Base-by-base conservation (phyloP, 371 early-diverging fungal genomes). In the Nosema granulosis region DNA sequence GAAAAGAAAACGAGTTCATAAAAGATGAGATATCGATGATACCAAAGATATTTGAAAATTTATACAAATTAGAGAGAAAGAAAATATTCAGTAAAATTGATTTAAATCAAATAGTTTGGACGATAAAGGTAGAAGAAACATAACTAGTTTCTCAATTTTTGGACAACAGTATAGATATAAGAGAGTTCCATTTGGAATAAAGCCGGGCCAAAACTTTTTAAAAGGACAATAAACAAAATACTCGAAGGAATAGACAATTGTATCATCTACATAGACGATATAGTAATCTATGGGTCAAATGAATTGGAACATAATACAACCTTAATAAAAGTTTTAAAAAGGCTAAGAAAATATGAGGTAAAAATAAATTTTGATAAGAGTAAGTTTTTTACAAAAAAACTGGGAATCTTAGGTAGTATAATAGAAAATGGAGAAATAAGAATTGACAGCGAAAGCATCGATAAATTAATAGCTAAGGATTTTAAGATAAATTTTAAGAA, bases 231-330 rank as follows among this genome's bases (percentile, higher is more conserved):
- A 29, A 63, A 32, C 1, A 31, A 62, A 26, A 34, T 68, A n/a
- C 43, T 76, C 3, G 31, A 51, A 70, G 29, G 68, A 0, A 20
- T 52, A n/a, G 18, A 49, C 0, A 59, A 62, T 32, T 29, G 57
- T n/a, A 63, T 13, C 16, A 31, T 76, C 20, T 76, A 56, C 56
- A 70, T 76, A 63, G 71, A 76, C 37, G 77, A 76, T 52, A 63
- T 76, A 0, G 6, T 76, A 31, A 58, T 76, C 1, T 43, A 34
- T 24, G 22, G 32, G 22, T 3, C 56, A 29, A 29, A 62, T 0
- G 61, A 1, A 16, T n/a, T 22, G 52, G n/a, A 69, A 35, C 68
- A 75, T 43, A 20, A 32, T 37, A 20, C 37, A 12, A 29, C 62
- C 20, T 34, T 70, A 35, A 22, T 1, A 28, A 49, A 18, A 2